Evolutionary conservation across 768 basidiomycete species (phyloP), one percentile per base, ranked within the genome.

Genomic region (Kwoniella shandongensis): DNA sequence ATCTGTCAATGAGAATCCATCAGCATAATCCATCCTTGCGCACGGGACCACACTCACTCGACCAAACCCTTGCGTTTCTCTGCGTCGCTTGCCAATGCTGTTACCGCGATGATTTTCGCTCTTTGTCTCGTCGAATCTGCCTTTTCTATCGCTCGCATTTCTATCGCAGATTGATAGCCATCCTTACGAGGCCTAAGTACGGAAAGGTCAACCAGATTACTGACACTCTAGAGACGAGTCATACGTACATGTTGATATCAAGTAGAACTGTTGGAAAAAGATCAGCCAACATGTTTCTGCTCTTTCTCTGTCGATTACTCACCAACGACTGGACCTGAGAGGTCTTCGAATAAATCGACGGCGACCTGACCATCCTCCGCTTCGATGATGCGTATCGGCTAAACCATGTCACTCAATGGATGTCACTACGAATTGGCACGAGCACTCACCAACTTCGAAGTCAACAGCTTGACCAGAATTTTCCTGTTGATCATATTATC

Each of bases 241-340:
- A 8, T 11, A 29, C 63, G 54, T 39, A 66, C 71, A 75, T 75
- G 46, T 75, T 75, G 51, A 75, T 73, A 44, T 75, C 72, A 5
- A 71, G 54, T n/a, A 74, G 41, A 5, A 70, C 64, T 70, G 47
- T 18, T 7, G 13, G 11, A 10, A 17, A 32, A 20, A 5, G n/a
- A 29, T 1, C 29, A 26, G 26, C 44, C 29, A 50, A 39, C 22
- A 30, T 42, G 3, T 26, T 40, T 27, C n/a, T n/a, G n/a, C n/a
- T n/a, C n/a, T n/a, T n/a, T n/a, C n/a, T n/a, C n/a, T n/a, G n/a
- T n/a, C n/a, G 29, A 35, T 12, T 22, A 58, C 67, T 38, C 32
- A 66, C 65, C 65, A 11, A 69, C 61, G 13, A 47, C 49, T 0
- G 64, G 59, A 0, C 45, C 40, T 0, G 44, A 42, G 13, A 72